phyloP scores from a whole-genome alignment of 1,284 basidiomycete genomes.

The Cryptococcus neoformans region DNA sequence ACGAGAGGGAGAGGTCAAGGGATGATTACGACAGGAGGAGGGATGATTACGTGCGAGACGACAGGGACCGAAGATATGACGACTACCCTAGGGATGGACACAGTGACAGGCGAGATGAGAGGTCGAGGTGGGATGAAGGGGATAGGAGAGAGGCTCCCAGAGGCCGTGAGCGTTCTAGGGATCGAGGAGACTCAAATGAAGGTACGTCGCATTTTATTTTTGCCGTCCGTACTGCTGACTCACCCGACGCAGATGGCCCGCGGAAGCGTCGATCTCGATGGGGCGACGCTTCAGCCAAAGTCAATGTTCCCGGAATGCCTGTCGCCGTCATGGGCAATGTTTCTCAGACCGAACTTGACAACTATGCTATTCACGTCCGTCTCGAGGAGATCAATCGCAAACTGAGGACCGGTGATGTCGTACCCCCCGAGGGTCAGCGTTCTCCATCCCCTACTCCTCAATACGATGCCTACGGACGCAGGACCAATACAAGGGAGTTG shows the following conservation, averaged over 20 bases:
- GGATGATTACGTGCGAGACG: slow-evolving; percentile 26
- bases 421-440: slow-evolving; percentile 92
- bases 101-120: slow-evolving; percentile 1
- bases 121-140: neutral
- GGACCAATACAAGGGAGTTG: slow-evolving; percentile 97
- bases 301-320: slow-evolving; percentile 82
- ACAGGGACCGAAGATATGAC: slow-evolving; percentile 20
- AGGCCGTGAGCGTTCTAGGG: slow-evolving; percentile 8
- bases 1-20: slow-evolving; percentile 3
- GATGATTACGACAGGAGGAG: slow-evolving; percentile 17
- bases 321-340: slow-evolving; percentile 91
- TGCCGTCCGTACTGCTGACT: neutral
- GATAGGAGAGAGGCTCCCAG: neutral
- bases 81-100: slow-evolving; percentile 15
- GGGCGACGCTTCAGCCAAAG: slow-evolving; percentile 77
- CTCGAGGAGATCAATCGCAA: slow-evolving; percentile 98
- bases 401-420: slow-evolving; percentile 86
- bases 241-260: slow-evolving; percentile 46
- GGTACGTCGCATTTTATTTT: slow-evolving; percentile 21
- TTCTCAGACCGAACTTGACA: slow-evolving; percentile 87
- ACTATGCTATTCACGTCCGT: slow-evolving; percentile 89
- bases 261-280: slow-evolving; percentile 92
- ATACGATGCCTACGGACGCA: slow-evolving; percentile 93
- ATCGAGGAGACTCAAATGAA: slow-evolving; percentile 22
- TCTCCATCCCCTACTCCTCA: slow-evolving; percentile 96